Evolutionary conservation across 768 basidiomycete species (phyloP).

Genomic region (Cytidiella melzeri): DNA sequence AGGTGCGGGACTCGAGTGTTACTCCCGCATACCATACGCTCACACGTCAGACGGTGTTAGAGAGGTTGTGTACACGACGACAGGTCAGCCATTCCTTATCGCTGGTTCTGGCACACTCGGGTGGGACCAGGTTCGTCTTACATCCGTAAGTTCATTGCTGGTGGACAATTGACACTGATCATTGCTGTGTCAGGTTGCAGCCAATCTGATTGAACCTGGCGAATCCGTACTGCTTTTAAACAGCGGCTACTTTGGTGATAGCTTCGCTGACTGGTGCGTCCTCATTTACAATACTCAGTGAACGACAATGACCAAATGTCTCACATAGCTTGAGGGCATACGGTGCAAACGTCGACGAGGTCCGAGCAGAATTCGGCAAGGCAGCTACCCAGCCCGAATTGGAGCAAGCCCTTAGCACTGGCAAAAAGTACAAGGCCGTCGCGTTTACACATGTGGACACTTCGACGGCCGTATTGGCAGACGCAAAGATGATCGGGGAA

Average conservation of each 20-base stretch:
- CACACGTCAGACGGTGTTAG: constrained; percentile 29
- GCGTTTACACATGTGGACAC: constrained; percentile 97
- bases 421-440: constrained; percentile 79
- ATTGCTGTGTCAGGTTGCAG: constrained; percentile 54
- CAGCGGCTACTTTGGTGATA: constrained; percentile 92
- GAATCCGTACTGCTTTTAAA: constrained; percentile 80
- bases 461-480: constrained; percentile 84
- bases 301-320: too few relatives aligned
- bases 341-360: constrained; percentile 79
- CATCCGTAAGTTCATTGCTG: constrained; percentile 1
- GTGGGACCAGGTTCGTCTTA: constrained; percentile 76
- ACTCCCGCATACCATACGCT: background rate
- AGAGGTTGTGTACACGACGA: constrained; percentile 70
- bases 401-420: constrained; percentile 57
- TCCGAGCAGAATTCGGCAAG: constrained; percentile 81
- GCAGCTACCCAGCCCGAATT: constrained; percentile 56
- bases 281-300: too few relatives aligned
- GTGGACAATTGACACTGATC: background rate
- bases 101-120: constrained; percentile 94
- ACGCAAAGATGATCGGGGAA: constrained; percentile 70
- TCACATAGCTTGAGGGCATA: constrained; percentile 77
- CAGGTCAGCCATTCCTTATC: constrained; percentile 87
- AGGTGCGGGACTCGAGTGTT: constrained; percentile 35
- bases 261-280: constrained; percentile 78
- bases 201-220: constrained; percentile 82